Evolutionary conservation across 202 grass and related monocot species (phyloP), one percentile per base, ranked within the genome.

Genomic region (Alloteropsis angusta): DNA sequence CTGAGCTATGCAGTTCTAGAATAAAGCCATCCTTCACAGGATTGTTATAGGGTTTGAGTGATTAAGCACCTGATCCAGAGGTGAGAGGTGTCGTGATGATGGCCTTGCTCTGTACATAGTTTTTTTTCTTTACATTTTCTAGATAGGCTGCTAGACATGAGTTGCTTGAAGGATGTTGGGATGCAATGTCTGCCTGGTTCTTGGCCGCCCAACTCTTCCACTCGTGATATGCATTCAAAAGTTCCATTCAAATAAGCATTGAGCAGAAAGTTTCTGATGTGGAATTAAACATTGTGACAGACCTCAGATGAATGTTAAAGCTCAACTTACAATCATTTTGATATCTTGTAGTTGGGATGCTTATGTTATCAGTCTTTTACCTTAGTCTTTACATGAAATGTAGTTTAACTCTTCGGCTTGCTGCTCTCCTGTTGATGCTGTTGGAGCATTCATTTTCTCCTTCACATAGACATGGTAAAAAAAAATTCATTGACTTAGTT

Each of bases 51-150:
- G 49, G 37, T 77, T 88, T 37, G 18, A 77, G 77, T 39, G 38
- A 57, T 65, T 76, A 59, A 66, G 57, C 18, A 22, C 77, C 48
- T 72, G 65, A 71, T 18, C 63, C 28, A 22, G n/a, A n/a, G n/a
- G n/a, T n/a, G n/a, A n/a, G 71, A 81, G 65, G 78, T 89, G 53
- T 35, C 43, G n/a, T 78, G 74, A 82, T 74, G 82, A 74, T 89
- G 73, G 87, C 52, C 87, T 85, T 74, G 55, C 34, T 78, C 37
- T 89, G 78, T 89, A 85, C 67, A 89, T 77, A 82, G 21, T 72
- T 67, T 60, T 78, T 53, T 37, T 5, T 23, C 19, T 12, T 12
- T 55, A n/a, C 34, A 5, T 82, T 85, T 77, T 73, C 25, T 85
- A 89, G 78, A 36, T 85, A 85, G 70, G 67, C 44, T 81, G 66